These are phyloP conservation scores for Solanum paucissectum DNA, from an alignment of 257 asterid genomes.

Conservation along the genomic window DNA sequence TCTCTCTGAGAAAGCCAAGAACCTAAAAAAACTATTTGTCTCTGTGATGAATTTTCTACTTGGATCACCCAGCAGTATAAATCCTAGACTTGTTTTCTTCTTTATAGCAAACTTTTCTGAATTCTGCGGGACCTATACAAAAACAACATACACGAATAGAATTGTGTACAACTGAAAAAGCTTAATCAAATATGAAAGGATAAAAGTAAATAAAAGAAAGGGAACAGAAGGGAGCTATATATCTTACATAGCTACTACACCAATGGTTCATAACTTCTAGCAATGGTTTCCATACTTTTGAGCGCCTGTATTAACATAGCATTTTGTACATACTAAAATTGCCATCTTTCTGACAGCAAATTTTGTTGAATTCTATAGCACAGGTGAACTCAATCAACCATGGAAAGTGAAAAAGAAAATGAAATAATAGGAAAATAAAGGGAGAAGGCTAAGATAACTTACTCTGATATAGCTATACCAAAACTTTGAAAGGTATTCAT, in stretches of 20 bases:
- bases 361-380: background rate
- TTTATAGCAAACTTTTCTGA: background rate
- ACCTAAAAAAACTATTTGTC: too few species aligned
- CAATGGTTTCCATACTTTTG: too few species aligned
- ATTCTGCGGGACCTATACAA: background rate
- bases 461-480: background rate
- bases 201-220: background rate
- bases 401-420: background rate
- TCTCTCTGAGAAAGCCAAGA: too few species aligned
- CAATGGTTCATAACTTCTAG: background rate
- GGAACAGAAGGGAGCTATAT: background rate
- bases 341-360: background rate
- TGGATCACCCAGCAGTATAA: too few species aligned
- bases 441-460: background rate
- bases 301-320: background rate
- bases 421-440: background rate
- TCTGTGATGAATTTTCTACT: too few species aligned
- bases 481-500: background rate
- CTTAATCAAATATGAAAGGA: background rate
- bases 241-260: background rate
- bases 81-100: background rate
- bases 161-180: background rate
- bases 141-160: background rate
- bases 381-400: background rate
- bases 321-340: background rate